Conservation (phyloP, 768 basidiomycete species). For the Serendipita indica region DNA sequence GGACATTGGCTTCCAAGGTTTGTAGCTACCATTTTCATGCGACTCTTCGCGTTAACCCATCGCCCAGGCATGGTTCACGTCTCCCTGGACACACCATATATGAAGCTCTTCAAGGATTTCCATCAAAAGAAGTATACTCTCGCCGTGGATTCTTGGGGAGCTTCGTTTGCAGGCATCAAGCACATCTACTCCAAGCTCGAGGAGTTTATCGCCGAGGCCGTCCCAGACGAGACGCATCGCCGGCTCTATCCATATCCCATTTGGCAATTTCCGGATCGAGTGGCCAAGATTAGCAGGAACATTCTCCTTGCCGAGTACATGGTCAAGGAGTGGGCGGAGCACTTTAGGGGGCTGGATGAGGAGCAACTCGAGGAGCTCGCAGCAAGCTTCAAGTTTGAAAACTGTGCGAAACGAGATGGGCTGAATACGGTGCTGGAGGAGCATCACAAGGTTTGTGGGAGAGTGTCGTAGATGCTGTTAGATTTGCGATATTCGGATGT, state of each 20-base stretch:
- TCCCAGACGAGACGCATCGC: slow-evolving; percentile 33
- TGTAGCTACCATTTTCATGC: not conserved
- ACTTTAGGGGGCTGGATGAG: slow-evolving; percentile 43
- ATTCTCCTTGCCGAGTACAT: slow-evolving; percentile 59
- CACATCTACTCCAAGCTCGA: slow-evolving; percentile 50
- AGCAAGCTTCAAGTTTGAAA: slow-evolving; percentile 55
- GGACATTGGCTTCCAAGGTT: slow-evolving; percentile 41
- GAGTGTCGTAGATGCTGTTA: not conserved
- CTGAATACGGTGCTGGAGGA: slow-evolving; percentile 32
- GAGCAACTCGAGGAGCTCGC: slow-evolving; percentile 58
- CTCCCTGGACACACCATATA: slow-evolving; percentile 53
- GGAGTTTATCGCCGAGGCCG: slow-evolving; percentile 36
- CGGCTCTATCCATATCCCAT: slow-evolving; percentile 47
- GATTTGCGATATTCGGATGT: not conserved
- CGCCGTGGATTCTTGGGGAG: slow-evolving; percentile 66
- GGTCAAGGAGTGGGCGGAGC: slow-evolving; percentile 57
- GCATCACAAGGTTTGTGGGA: slow-evolving; percentile 11
- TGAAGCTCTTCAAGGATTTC: slow-evolving; percentile 51
- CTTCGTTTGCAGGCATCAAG: slow-evolving; percentile 42
- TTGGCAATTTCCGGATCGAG: slow-evolving; percentile 43
- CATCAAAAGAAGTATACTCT: slow-evolving; percentile 65
- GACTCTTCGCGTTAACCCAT: not conserved
- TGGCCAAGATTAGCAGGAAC: slow-evolving; percentile 45
- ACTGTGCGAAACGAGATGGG: slow-evolving; percentile 52
- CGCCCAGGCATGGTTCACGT: slow-evolving; percentile 76